Conservation (phyloP, 331 rosid species). For the Spiraea crenata region DNA sequence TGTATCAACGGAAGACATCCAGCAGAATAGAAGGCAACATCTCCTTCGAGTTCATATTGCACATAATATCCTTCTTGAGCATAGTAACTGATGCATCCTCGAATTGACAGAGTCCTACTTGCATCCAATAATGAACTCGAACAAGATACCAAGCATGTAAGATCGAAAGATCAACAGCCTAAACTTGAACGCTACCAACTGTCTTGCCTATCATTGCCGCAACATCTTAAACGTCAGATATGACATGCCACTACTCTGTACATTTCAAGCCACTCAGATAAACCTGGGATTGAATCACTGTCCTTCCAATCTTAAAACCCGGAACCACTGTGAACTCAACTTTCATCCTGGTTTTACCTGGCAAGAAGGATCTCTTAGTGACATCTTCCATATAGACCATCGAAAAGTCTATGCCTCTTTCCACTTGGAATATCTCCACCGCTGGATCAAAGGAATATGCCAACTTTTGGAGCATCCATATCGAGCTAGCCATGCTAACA, state of each 20-base stretch:
- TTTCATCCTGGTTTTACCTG: constrained; percentile 59
- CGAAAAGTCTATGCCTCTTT: constrained; percentile 77
- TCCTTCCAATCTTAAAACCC: constrained; percentile 72
- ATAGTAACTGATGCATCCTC: constrained; percentile 2
- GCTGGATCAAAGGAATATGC: constrained; percentile 68
- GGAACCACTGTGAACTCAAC: constrained; percentile 92
- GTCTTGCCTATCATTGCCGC: constrained; percentile 17
- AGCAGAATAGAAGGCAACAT: constrained; percentile 17
- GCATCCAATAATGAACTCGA: constrained; percentile 2
- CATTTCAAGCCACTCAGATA: constrained; percentile 47
- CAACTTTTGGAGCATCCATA: constrained; percentile 87
- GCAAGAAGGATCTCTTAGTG: constrained; percentile 51
- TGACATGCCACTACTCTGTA: constrained; percentile 36
- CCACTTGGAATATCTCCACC: constrained; percentile 82
- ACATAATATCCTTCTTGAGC: not conserved
- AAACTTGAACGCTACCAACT: constrained; percentile 15
- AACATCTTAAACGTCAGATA: constrained; percentile 1
- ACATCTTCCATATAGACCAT: constrained; percentile 89
- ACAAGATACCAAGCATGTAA: constrained; percentile 12
- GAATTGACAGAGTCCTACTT: not conserved
- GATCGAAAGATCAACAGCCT: constrained; percentile 16
- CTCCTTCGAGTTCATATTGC: not conserved
- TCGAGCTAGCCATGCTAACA: constrained; percentile 84
- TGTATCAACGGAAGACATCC: constrained; percentile 22
- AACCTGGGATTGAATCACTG: constrained; percentile 84